Evolutionary conservation across 2,329 filamentous ascomycete genomes (phyloP), one percentile per base, ranked within the genome.

Genomic region (Claviceps quebecensis): DNA sequence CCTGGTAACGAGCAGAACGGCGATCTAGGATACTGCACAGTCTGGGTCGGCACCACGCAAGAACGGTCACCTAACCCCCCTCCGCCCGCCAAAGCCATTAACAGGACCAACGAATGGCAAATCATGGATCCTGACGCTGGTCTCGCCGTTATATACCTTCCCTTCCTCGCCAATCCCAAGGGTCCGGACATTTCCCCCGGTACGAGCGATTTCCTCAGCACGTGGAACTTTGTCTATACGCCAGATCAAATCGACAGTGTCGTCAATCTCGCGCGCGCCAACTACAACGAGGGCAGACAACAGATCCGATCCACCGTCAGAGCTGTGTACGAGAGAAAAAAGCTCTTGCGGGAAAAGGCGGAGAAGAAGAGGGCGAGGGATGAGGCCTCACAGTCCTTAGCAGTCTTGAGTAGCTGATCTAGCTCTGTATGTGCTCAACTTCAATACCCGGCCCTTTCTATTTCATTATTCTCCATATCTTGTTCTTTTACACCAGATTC

Each of bases 211-310:
- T 97, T 89, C 67, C 81, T 97, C 72, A 87, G 82, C 58, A 98
- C 93, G 0, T 98, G 93, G 93, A 98, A 98, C 64, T 97, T 97
- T 64, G 83, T 96, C 34, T 98, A 97, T 66, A 94, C 86, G 2
- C 84, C 89, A 0, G 83, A 93, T 52, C 84, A 98, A 65, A 82
- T 98, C 49, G 90, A 97, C 59, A 78, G 80, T 26, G 88, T 95
- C 0, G 84, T 95, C 2, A 75, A 77, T 5, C 75, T 98, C 29
- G 90, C 93, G 1, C 76, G 81, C 51, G 87, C 87, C 11, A 98
- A 98, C 66, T 98, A 88, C 58, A 74, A 79, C 5, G 87, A 95
- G 64, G 89, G 91, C 1, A 78, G 79, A 48, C 85, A 87, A 52
- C 81, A 86, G 66, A 87, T 93, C 19, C 82, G 80, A 56, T 75